phyloP scores from a whole-genome alignment of 306 rosid genomes.

The Mimosa bimucronata region DNA sequence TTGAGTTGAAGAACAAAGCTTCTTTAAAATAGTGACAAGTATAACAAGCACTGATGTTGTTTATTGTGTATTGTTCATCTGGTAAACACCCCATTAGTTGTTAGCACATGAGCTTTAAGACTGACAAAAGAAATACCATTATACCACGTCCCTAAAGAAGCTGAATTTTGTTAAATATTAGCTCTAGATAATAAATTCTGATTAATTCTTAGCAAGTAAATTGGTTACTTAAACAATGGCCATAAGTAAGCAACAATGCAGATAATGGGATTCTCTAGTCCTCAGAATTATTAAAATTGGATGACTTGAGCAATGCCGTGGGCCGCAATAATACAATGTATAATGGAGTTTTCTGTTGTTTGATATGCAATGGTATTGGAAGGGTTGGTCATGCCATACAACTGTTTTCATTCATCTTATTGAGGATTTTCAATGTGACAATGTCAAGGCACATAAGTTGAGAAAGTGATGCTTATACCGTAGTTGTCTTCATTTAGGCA shows the following conservation, averaged over 20 bases:
- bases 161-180: neutral
- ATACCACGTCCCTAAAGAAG: neutral
- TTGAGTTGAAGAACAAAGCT: neutral
- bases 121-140: neutral
- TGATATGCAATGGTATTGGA: neutral
- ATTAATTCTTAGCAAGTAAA: neutral
- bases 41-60: neutral
- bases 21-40: neutral
- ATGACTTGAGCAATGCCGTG: neutral
- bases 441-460: neutral
- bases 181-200: neutral
- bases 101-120: neutral
- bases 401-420: neutral
- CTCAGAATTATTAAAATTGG: neutral
- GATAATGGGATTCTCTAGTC: neutral
- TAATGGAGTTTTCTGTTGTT: neutral
- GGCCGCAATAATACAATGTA: neutral
- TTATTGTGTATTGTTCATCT: neutral
- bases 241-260: neutral
- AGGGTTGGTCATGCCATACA: neutral
- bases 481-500: conserved; percentile 57
- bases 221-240: neutral
- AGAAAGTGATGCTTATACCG: conserved; percentile 7
- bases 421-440: conserved; percentile 21
- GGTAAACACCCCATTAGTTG: neutral